Evolutionary conservation across 345 rosid species (phyloP).

Genomic region (Syzygium oleosum): DNA sequence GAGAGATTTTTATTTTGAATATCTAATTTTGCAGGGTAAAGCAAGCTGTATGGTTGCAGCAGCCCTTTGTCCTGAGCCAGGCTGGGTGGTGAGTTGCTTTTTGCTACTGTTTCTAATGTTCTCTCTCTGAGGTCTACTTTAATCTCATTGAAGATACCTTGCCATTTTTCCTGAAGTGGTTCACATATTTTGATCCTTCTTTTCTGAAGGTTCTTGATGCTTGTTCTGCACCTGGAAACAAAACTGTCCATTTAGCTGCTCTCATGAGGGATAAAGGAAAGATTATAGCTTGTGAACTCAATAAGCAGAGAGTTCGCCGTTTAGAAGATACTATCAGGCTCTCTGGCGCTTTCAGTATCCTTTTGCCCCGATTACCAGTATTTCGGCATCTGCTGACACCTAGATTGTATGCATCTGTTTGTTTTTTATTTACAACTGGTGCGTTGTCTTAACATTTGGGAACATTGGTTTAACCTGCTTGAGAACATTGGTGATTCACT

Average conservation of each 20-base stretch:
- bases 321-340: constrained; percentile 63
- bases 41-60: constrained; percentile 96
- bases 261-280: constrained; percentile 79
- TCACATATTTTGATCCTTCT: not conserved
- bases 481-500: not conserved
- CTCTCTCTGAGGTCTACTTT: not conserved
- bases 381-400: rapidly evolving
- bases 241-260: constrained; percentile 93
- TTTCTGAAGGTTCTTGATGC: constrained; percentile 85
- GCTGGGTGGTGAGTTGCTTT: constrained; percentile 55
- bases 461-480: not conserved
- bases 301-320: constrained; percentile 58
- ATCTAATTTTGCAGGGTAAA: constrained; percentile 51
- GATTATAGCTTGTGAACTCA: constrained; percentile 75
- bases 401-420: not conserved
- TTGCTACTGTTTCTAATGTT: not conserved
- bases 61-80: constrained; percentile 67
- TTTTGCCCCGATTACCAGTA: not conserved
- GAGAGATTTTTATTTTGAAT: not conserved
- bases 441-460: not conserved
- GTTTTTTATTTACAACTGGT: not conserved
- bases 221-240: constrained; percentile 97
- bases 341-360: constrained; percentile 88
- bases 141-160: not conserved
- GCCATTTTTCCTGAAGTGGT: not conserved